Evolutionary conservation across 441 rosid species (phyloP), one percentile per base, ranked within the genome.

Genomic region (Manihot esculenta): DNA sequence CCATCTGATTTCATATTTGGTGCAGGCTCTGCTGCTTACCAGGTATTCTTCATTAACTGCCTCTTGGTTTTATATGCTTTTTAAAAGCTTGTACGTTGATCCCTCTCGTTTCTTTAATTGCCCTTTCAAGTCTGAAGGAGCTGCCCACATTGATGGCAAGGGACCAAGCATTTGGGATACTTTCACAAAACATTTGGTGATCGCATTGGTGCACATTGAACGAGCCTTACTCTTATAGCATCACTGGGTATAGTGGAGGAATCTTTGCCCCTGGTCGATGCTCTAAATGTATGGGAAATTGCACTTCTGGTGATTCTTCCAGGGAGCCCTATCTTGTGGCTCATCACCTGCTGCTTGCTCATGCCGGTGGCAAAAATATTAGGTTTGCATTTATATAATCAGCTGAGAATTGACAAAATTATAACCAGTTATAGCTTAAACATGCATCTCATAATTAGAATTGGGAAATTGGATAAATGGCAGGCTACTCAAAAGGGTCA

Each of bases 121-220:
- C n/a, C 10, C 0, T 21, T 8, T 3, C 7, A 3, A 75, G 82
- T 74, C 74, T 4, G 79, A 86, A 83, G 92, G 88, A 65, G 88
- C 78, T 50, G 85, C 84, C 3, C 58, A 66, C 33, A 72, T 69
- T 56, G 87, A 81, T 53, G 82, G 81, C 51, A 84, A 76, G 70
- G 82, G 85, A 56, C 81, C 79, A 7, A 84, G 87, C 23, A 75
- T 83, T 51, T 85, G 89, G 92, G 89, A 88, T 72, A 81, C 80
- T 54, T 86, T 84, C 73, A 69, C 84, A 5, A 56, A 54, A 62
- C 62, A 53, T 78, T 64, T 10, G 78, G 78, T 1, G 76, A 74
- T 45, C 27, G 73, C 26, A 74, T 10, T 74, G 81, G 76, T 33
- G 59, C 53, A 68, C 81, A 33, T 18, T 68, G 2, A 74, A 78